These are phyloP conservation scores for Cystobasidium onofrii DNA, from an alignment of 768 basidiomycete species.

Conservation along the genomic window DNA sequence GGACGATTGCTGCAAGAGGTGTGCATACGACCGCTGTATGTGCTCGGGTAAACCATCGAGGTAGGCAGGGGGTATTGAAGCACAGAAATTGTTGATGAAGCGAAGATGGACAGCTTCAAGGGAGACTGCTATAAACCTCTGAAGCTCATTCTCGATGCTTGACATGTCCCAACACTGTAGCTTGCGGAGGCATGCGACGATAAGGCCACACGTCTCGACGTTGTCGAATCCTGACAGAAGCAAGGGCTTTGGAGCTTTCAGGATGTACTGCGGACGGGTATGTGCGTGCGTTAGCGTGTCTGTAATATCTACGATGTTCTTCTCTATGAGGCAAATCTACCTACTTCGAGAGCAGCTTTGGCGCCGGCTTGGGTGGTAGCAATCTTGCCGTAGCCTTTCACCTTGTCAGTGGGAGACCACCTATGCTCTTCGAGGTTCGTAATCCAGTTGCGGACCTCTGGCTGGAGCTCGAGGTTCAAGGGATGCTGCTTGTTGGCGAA, in stretches of 20 bases:
- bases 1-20: background rate
- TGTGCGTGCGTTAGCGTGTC: no score
- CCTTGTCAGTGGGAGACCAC: slow-evolving; percentile 8
- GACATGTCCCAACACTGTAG: slow-evolving; percentile 13
- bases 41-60: background rate
- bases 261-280: background rate
- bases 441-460: background rate
- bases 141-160: slow-evolving; percentile 1
- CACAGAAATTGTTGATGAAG: background rate
- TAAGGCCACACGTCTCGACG: background rate
- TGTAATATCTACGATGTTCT: no score
- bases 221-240: slow-evolving; percentile 11
- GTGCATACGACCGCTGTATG: background rate
- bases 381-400: slow-evolving; percentile 6
- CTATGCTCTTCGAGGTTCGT: background rate
- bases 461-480: background rate
- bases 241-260: slow-evolving; percentile 1
- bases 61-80: background rate
- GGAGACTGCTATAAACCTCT: background rate
- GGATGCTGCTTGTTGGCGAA: background rate
- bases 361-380: background rate
- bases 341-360: background rate
- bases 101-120: background rate
- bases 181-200: slow-evolving; percentile 9
- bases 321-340: background rate